Percentiles rank a stretch among this genome's conserved stretches.
Conservation (phyloP, 148 eudicot genomes). For the Pharnaceum exiguum region DNA sequence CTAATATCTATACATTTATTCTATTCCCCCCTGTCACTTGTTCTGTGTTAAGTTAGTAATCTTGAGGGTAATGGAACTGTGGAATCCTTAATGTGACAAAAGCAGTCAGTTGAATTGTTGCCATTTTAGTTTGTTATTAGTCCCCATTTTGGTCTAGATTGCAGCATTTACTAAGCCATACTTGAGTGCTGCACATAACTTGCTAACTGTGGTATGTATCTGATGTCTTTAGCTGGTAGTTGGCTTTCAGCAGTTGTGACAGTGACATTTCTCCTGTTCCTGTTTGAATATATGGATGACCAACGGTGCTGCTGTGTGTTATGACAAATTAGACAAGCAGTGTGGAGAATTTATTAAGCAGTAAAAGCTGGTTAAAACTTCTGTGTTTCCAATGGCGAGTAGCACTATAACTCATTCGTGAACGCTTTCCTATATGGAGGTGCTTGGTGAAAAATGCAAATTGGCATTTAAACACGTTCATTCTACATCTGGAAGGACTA, state of each 20-base stretch:
- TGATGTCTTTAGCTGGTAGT: background rate
- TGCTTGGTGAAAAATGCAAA: background rate
- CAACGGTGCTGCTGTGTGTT: background rate
- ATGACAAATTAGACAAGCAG: background rate
- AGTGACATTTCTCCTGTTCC: slow-evolving; percentile 3
- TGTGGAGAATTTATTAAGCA: background rate
- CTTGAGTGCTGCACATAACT: slow-evolving; percentile 3
- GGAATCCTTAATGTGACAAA: background rate
- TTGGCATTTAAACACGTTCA: background rate
- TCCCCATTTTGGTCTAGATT: slow-evolving; percentile 1
- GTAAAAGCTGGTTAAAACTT: slow-evolving; percentile 1
- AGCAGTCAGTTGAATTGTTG: background rate
- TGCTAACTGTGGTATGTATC: slow-evolving; percentile 1
- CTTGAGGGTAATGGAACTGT: background rate
- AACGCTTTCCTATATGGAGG: background rate
- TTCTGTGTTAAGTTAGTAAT: background rate
- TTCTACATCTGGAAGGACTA: background rate
- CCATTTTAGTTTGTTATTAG: background rate
- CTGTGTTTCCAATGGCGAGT: background rate
- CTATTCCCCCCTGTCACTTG: background rate
- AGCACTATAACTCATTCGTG: too few species aligned
- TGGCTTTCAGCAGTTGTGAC: slow-evolving; percentile 6
- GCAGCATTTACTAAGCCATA: background rate
- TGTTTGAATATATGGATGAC: background rate
- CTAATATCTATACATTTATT: background rate